These are phyloP conservation scores for Globisporangium recalcitrans DNA, from an alignment of 352 stramenopile genomes.

Conservation along the genomic window DNA sequence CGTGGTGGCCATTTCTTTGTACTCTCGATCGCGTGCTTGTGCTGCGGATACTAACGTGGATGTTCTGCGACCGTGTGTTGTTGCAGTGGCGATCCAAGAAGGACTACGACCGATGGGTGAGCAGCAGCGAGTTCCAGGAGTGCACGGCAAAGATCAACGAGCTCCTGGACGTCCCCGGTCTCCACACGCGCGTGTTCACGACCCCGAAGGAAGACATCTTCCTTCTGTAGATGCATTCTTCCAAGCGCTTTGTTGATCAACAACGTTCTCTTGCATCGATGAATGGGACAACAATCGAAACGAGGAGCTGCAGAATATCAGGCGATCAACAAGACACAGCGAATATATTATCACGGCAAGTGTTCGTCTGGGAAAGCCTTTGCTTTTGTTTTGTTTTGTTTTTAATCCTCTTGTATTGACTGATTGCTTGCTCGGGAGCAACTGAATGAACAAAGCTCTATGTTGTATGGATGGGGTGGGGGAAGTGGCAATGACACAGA, in stretches of 20 bases:
- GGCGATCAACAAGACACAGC: neutral
- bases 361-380: neutral
- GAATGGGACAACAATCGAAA: neutral
- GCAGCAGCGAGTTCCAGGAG: conserved; percentile 72
- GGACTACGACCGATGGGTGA: conserved; percentile 76
- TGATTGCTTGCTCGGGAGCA: conserved; percentile 2
- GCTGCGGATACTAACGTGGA: too few relatives aligned
- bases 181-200: conserved; percentile 80
- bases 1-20: neutral
- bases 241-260: too few relatives aligned
- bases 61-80: neutral
- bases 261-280: too few relatives aligned
- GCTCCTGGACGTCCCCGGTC: conserved; percentile 72
- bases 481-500: neutral
- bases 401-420: neutral
- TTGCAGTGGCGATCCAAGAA: conserved; percentile 71
- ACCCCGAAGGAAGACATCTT: conserved; percentile 80
- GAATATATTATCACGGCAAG: neutral
- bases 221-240: conserved; percentile 73
- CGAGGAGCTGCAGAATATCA: conserved; percentile 1
- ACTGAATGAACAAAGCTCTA: conserved; percentile 13
- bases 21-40: neutral
- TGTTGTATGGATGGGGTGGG: neutral
- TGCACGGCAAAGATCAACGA: conserved; percentile 82
- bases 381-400: neutral